Conservation (phyloP, 2,329 filamentous ascomycete species). For the Periconia sp. region DNA sequence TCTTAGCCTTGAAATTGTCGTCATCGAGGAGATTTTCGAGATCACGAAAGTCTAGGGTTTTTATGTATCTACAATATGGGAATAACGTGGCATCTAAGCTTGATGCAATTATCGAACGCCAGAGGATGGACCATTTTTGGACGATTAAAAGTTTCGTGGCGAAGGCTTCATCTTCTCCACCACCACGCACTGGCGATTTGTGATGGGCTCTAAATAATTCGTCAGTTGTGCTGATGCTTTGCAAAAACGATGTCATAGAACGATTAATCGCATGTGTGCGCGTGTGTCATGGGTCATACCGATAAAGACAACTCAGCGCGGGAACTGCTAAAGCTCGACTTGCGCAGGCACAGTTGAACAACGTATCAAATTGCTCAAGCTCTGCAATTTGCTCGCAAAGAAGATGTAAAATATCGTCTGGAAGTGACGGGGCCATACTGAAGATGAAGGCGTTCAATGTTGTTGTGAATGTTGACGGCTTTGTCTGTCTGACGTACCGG, state of each 20-base stretch:
- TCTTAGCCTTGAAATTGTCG: conserved; percentile 59
- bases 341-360: conserved; percentile 61
- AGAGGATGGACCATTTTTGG: conserved; percentile 64
- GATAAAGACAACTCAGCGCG: conserved; percentile 64
- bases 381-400: conserved; percentile 62
- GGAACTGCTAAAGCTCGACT: conserved; percentile 60
- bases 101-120: conserved; percentile 69
- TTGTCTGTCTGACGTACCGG: neutral
- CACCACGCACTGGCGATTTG: conserved; percentile 47
- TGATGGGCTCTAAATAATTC: conserved; percentile 44
- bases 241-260: conserved; percentile 1
- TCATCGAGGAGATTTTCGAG: conserved; percentile 62
- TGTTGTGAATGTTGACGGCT: conserved; percentile 8
- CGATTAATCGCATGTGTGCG: conserved; percentile 35
- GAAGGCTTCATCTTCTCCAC: conserved; percentile 46
- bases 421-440: conserved; percentile 43
- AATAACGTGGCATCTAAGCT: conserved; percentile 63
- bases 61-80: conserved; percentile 70
- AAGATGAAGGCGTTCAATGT: conserved; percentile 10
- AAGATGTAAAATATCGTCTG: conserved; percentile 62
- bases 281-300: conserved; percentile 45
- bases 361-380: conserved; percentile 59
- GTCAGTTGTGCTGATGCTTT: neutral
- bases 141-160: conserved; percentile 51
- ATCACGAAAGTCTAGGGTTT: conserved; percentile 63